Conservation (phyloP, 768 basidiomycete species). For the Lactarius tabidus region DNA sequence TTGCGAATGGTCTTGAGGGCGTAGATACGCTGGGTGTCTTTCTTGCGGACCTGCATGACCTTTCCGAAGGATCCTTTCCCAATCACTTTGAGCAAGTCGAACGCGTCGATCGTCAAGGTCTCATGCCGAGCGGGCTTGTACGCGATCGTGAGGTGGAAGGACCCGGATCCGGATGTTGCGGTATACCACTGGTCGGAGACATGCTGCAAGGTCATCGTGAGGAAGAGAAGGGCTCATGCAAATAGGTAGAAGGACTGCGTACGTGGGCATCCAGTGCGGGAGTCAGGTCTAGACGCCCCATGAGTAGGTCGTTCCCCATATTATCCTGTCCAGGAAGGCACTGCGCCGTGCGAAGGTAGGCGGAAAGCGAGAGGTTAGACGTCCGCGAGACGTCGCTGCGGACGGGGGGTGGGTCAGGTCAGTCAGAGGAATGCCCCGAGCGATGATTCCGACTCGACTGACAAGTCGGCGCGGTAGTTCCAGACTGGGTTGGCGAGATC, state of each 20-base stretch:
- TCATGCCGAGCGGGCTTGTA: conserved; percentile 86
- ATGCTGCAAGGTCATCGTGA: conserved; percentile 44
- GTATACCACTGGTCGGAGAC: conserved; percentile 89
- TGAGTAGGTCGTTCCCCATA: conserved; percentile 95
- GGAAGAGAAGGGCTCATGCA: conserved; percentile 7
- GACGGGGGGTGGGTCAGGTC: conserved; percentile 3
- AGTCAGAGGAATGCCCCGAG: conserved; percentile 15
- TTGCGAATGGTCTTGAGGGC: conserved; percentile 98
- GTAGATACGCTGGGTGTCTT: conserved; percentile 96
- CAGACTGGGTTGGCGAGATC: conserved; percentile 86
- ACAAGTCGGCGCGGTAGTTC: conserved; percentile 97
- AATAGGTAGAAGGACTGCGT: conserved; percentile 30
- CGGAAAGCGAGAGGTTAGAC: conserved; percentile 86
- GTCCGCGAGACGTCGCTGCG: conserved; percentile 89
- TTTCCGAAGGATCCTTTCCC: conserved; percentile 98
- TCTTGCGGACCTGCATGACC: conserved; percentile 99
- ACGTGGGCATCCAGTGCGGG: conserved; percentile 79
- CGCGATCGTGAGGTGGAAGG: conserved; percentile 93
- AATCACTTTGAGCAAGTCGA: conserved; percentile 96
- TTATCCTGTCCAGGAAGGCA: conserved; percentile 74
- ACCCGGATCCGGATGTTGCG: conserved; percentile 78
- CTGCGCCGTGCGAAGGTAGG: conserved; percentile 83
- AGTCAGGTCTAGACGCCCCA: conserved; percentile 88
- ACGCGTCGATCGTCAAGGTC: conserved; percentile 89
- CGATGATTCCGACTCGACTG: conserved; percentile 43